Percentiles rank a stretch among this genome's conserved stretches.
Evolutionary conservation across 2,329 filamentous ascomycete species (phyloP).

Genomic region (Hymenoscyphus infarciens): DNA sequence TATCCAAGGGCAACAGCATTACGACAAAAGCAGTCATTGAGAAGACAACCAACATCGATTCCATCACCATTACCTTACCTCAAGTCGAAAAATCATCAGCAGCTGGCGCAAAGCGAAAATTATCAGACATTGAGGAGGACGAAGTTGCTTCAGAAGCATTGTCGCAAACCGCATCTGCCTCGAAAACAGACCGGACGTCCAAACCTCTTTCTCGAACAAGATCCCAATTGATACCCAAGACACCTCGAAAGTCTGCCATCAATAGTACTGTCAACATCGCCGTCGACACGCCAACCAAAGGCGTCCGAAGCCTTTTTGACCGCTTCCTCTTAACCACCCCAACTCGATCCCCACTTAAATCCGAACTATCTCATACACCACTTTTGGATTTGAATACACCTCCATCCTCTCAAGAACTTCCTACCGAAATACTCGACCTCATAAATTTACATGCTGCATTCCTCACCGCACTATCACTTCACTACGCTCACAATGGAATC

Average conservation of each 20-base stretch:
- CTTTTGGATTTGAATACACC: slow-evolving; percentile 18
- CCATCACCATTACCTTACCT: slow-evolving; percentile 34
- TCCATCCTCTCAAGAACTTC: slow-evolving; percentile 35
- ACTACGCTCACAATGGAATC: slow-evolving; percentile 65
- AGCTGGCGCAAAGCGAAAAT: slow-evolving; percentile 36
- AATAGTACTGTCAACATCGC: slow-evolving; percentile 14
- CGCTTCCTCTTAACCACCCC: slow-evolving; percentile 29
- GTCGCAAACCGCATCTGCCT: slow-evolving; percentile 13
- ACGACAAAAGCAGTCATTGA: slow-evolving; percentile 32
- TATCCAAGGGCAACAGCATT: slow-evolving; percentile 40
- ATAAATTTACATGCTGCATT: slow-evolving; percentile 64
- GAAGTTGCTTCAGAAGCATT: slow-evolving; percentile 16
- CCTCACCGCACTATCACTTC: slow-evolving; percentile 63
- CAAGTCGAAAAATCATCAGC: slow-evolving; percentile 32
- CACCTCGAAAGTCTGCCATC: slow-evolving; percentile 27
- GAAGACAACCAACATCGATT: slow-evolving; percentile 32
- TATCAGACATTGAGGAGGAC: slow-evolving; percentile 24
- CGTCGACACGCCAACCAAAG: slow-evolving; percentile 34
- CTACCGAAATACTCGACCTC: slow-evolving; percentile 54
- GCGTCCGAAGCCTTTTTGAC: slow-evolving; percentile 31
- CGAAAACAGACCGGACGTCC: slow-evolving; percentile 13
- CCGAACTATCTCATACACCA: slow-evolving; percentile 18
- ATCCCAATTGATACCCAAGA: slow-evolving; percentile 23
- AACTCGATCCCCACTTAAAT: slow-evolving; percentile 21
- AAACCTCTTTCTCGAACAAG: slow-evolving; percentile 16